Evolutionary conservation across 2,329 filamentous ascomycete genomes (phyloP), one percentile per base, ranked within the genome.

Genomic region (Fusarium sp.): DNA sequence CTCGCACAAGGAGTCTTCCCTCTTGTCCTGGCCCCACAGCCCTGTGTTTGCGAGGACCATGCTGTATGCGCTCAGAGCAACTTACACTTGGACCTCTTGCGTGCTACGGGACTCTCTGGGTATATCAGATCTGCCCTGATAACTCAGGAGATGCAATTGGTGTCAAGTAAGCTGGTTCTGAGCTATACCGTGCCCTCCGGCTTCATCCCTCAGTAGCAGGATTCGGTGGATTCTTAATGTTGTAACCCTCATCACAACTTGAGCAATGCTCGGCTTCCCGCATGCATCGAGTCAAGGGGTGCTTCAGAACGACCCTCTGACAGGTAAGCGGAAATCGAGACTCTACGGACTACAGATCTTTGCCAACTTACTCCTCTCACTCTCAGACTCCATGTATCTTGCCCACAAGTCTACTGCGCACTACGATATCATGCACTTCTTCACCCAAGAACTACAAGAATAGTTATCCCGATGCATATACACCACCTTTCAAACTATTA

Each of bases 1-100:
- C 56, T 72, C 65, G 65, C 23, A 72, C 70, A 71, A 69, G 42
- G 55, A 49, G 50, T 56, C 18, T 33, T 36, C 33, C 23, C 44
- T 20, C 51, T 62, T 38, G 23, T 13, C 27, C 36, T 36, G 18
- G 49, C 44, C 65, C 62, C 62, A 55, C 57, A 58, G 31, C n/a
- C 29, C 36, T 27, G 42, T 69, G 56, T 62, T 71, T 66, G 65
- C 58, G 25, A 44, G 38, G 20, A 13, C 16, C 34, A 44, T 33
- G 33, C 49, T 31, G 10, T 13, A 18, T 51, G 55, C 13, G 57
- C 13, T 25, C 50, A 40, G 9, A 29, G 29, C 58, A 53, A 44
- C 54, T 53, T 56, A 31, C 34, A 61, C 49, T 34, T 34, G 34
- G 20, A 54, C 20, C 13, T 54, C 50, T n/a, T 34, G 31, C 18